Evolutionary conservation across 495 filamentous ascomycete genomes (phyloP), one percentile per base, ranked within the genome.

Genomic region (Podospora pseudocomata): DNA sequence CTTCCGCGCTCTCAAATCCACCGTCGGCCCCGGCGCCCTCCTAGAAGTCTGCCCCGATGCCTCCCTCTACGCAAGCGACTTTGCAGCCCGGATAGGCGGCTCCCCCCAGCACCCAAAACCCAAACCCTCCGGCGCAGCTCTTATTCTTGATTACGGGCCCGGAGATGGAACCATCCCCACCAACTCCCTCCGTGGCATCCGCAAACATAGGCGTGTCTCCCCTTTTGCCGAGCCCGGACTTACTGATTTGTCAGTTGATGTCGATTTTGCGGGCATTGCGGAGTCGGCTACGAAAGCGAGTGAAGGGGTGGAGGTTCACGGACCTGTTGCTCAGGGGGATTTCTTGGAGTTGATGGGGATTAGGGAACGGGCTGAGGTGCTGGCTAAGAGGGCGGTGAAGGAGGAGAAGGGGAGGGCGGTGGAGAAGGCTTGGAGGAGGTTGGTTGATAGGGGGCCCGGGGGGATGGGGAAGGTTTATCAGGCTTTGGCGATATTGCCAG

Each of bases 391-490:
- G 11, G 79, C 84, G 63, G 74, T 92, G 26, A 88, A 91, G 76
- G 85, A 79, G 76, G 85, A 79, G 34, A 84, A 84, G 66, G 76
- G 94, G 19, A 88, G 89, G 77, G 84, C 85, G 64, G 74, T 97
- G n/a, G 88, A 91, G 76, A 86, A 80, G 62, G 89, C 89, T 1
- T 94, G 92, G 86, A 88, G 85, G 79, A 79, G 94, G 67, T 77
- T 98, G 53, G 86, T 97, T 26, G 94, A 95, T 76, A 82, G 89
- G 49, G 86, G 90, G 0, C 88, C 86, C 15, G 86, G 85, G 60
- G 93, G 91, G 0, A 99, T 98, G 95, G 95, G 95, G 2, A 91
- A 88, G 81, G 78, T 97, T 60, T 99, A 99, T 74, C 97, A 97
- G 82, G 93, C 87, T 9, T 84, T 99, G 86, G 89, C 94, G 32